Percentiles rank a stretch among this genome's conserved stretches.
Conservation (phyloP, 495 filamentous ascomycete genomes). For the Jackrogersella multiformis region DNA sequence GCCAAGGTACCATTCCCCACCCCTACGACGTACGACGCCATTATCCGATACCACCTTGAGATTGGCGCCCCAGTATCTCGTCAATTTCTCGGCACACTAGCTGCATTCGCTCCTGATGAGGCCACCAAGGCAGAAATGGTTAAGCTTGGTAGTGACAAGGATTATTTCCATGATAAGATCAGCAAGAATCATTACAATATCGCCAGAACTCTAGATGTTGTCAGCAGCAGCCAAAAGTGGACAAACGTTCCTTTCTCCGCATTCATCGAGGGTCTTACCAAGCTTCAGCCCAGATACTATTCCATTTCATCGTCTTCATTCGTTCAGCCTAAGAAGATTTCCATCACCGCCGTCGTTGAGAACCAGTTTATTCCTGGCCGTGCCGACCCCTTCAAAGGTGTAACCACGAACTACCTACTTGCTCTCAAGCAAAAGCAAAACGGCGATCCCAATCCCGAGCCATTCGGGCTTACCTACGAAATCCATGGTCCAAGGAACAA, state of each 20-base stretch:
- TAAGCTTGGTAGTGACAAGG: slow-evolving; percentile 90
- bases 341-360: slow-evolving; percentile 96
- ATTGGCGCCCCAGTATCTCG: slow-evolving; percentile 94
- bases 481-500: slow-evolving; percentile 94
- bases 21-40: slow-evolving; percentile 95
- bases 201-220: slow-evolving; percentile 81
- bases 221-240: slow-evolving; percentile 78
- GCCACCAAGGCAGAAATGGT: slow-evolving; percentile 83
- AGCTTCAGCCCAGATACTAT: slow-evolving; percentile 98
- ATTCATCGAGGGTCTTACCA: slow-evolving; percentile 91
- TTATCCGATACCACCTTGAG: slow-evolving; percentile 96
- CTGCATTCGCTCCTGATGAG: slow-evolving; percentile 90
- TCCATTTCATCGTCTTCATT: slow-evolving; percentile 97
- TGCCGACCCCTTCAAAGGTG: slow-evolving; percentile 85
- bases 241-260: slow-evolving; percentile 88
- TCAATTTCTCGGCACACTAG: slow-evolving; percentile 88
- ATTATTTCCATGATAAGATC: slow-evolving; percentile 93
- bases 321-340: slow-evolving; percentile 92
- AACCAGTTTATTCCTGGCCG: slow-evolving; percentile 78
- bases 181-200: slow-evolving; percentile 87
- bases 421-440: slow-evolving; percentile 98
- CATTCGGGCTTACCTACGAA: slow-evolving; percentile 87
- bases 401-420: slow-evolving; percentile 96
- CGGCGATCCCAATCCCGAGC: slow-evolving; percentile 83
- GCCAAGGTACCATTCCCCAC: slow-evolving; percentile 98